phyloP scores from a whole-genome alignment of 2,329 filamentous ascomycete species.

The Cryphonectria carpinicola region DNA sequence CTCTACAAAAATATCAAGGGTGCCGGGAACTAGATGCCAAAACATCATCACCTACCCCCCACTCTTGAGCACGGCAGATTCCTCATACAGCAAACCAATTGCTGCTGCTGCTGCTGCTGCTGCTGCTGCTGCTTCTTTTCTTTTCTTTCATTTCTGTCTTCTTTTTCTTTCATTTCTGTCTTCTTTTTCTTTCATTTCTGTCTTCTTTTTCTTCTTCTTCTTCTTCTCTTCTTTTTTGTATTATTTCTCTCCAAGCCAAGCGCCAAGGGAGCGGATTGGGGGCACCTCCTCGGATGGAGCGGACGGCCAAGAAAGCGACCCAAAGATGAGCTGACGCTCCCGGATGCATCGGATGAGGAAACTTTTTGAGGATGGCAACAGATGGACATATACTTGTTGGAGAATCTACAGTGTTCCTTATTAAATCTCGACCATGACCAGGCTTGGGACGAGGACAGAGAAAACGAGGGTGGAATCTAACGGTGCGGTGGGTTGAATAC shows the following conservation, averaged over 20 bases:
- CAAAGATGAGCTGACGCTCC: not conserved
- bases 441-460: not conserved
- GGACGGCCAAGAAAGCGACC: not conserved
- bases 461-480: not conserved
- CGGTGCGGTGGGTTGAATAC: not conserved
- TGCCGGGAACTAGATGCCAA: slow-evolving; percentile 18
- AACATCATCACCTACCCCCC: not conserved
- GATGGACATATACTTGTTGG: not conserved
- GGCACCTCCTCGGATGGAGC: not conserved
- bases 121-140: no score
- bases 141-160: not conserved
- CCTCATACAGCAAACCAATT: not conserved
- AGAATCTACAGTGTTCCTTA: no score
- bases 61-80: not conserved
- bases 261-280: not conserved
- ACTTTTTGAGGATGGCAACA: not conserved
- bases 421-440: not conserved
- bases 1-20: slow-evolving; percentile 60
- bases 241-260: not conserved
- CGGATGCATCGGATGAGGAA: not conserved
- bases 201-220: not conserved
- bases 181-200: not conserved
- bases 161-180: not conserved
- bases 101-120: no score
- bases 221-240: not conserved